Conservation (phyloP, 2,329 filamentous ascomycete species). For the Berkeleyomyces basicola region DNA sequence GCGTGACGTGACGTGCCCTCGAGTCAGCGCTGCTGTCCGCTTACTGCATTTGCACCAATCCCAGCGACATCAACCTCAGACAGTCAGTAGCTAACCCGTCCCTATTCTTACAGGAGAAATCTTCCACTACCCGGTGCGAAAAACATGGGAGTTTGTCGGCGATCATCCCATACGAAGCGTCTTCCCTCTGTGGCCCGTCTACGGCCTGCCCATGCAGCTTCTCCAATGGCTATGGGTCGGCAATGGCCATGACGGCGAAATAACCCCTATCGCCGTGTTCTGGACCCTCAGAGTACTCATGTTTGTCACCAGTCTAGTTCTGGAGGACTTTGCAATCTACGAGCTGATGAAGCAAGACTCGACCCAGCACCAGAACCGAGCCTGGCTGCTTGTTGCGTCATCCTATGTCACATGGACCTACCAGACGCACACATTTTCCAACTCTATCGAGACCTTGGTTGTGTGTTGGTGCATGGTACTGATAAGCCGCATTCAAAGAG, state of each 20-base stretch:
- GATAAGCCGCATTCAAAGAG: slow-evolving; percentile 68
- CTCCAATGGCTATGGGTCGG: slow-evolving; percentile 87
- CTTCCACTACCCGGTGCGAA: slow-evolving; percentile 75
- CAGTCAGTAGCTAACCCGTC: background rate
- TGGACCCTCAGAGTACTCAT: slow-evolving; percentile 78
- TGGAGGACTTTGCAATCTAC: slow-evolving; percentile 94
- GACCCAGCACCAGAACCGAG: slow-evolving; percentile 51
- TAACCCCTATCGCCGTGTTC: slow-evolving; percentile 74
- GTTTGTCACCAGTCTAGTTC: slow-evolving; percentile 88
- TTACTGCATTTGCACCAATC: background rate
- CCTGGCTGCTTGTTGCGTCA: slow-evolving; percentile 74
- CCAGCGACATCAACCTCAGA: background rate
- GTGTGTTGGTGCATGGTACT: slow-evolving; percentile 89
- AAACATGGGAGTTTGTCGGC: slow-evolving; percentile 93
- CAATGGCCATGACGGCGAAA: slow-evolving; percentile 40
- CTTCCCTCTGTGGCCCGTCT: slow-evolving; percentile 90
- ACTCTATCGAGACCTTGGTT: slow-evolving; percentile 84
- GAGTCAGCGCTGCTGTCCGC: background rate
- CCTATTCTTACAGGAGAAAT: slow-evolving; percentile 50
- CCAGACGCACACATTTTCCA: slow-evolving; percentile 96
- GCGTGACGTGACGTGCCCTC: background rate
- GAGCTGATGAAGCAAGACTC: slow-evolving; percentile 57
- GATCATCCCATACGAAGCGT: slow-evolving; percentile 81
- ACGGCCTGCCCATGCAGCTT: slow-evolving; percentile 84
- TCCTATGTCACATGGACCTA: slow-evolving; percentile 99